A percentile compares a stretch with the other conserved stretches of the same genome.
Evolutionary conservation across 495 filamentous ascomycete genomes (phyloP).

Genomic region (Cercophora samala): DNA sequence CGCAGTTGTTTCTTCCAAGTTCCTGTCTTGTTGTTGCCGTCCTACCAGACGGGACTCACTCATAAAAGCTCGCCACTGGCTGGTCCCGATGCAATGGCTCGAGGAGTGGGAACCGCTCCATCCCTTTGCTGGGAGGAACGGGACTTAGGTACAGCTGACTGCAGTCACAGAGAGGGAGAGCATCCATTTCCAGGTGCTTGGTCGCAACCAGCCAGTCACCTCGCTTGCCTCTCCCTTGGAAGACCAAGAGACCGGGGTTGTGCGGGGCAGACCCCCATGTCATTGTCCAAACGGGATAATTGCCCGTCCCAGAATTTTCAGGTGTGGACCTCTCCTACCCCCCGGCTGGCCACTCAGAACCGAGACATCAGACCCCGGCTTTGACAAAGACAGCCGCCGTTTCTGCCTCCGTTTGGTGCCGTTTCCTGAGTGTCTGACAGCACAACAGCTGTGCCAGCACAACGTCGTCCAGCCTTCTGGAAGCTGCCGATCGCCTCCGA

Average conservation of each 20-base stretch:
- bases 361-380: background rate
- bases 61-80: constrained; percentile 23
- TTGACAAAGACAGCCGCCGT: background rate
- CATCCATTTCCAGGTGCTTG: constrained; percentile 9
- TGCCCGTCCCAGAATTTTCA: constrained; percentile 30
- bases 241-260: constrained; percentile 9
- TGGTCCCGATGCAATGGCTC: constrained; percentile 17
- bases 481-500: background rate
- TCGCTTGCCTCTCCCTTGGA: constrained; percentile 25
- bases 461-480: background rate
- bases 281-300: constrained; percentile 30
- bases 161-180: too few relatives aligned
- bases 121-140: background rate
- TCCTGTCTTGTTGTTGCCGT: too few relatives aligned
- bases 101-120: background rate
- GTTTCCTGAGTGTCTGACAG: background rate
- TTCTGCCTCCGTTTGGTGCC: constrained; percentile 1
- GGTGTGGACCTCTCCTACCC: background rate
- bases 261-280: constrained; percentile 27
- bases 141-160: too few relatives aligned
- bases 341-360: constrained; percentile 14
- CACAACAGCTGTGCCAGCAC: background rate
- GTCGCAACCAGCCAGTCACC: constrained; percentile 23
- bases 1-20: too few relatives aligned
- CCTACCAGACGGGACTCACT: too few relatives aligned